Conservation (phyloP, 345 rosid genomes). For the Dovyalis caffra region DNA sequence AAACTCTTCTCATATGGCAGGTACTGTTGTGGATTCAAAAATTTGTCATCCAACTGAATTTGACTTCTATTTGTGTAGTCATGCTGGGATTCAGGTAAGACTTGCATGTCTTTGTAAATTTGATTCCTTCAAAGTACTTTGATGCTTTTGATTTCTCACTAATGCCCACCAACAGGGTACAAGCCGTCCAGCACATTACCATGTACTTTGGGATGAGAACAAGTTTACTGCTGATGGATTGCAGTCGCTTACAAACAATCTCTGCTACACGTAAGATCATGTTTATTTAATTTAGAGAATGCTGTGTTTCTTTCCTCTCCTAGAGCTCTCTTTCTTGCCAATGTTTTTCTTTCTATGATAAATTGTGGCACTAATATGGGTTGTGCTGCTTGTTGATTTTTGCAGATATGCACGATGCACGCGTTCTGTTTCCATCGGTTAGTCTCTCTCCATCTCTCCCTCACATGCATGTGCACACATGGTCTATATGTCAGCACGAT, state of each 20-base stretch:
- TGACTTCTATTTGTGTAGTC: slow-evolving; percentile 95
- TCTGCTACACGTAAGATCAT: slow-evolving; percentile 81
- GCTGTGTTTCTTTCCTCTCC: not conserved
- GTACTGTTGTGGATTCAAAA: slow-evolving; percentile 97
- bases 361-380: not conserved
- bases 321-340: not conserved
- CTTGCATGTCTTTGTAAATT: not conserved
- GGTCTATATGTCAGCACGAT: not conserved
- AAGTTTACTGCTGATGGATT: slow-evolving; percentile 90
- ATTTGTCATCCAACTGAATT: slow-evolving; percentile 98
- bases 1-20: slow-evolving; percentile 26
- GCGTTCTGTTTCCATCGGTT: slow-evolving; percentile 93
- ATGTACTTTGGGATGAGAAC: slow-evolving; percentile 98
- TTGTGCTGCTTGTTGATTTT: not conserved
- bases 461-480: not conserved
- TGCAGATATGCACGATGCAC: slow-evolving; percentile 96
- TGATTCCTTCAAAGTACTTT: not conserved
- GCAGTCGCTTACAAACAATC: slow-evolving; percentile 87
- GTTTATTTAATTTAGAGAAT: not conserved
- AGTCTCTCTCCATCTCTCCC: not conserved
- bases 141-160: not conserved
- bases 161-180: slow-evolving; percentile 58
- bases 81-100: slow-evolving; percentile 92
- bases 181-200: slow-evolving; percentile 97
- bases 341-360: not conserved